Base-by-base conservation (phyloP, 768 basidiomycete genomes). In the Rhizopogon roseolus region DNA sequence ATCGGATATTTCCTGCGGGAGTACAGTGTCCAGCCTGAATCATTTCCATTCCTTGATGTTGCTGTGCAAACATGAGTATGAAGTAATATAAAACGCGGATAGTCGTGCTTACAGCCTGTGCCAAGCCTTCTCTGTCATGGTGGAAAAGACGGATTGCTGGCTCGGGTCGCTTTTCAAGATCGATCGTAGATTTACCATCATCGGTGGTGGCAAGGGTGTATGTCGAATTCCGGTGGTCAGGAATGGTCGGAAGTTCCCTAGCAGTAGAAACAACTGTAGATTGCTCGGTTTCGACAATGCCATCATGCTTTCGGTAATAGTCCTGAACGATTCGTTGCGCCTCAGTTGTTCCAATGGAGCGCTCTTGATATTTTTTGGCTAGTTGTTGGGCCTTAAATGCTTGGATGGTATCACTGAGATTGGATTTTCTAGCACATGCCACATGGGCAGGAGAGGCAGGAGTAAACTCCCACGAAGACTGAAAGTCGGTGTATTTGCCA, bases 101-200 rank as follows among this genome's bases (percentile, higher is more conserved):
- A 36, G 36, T 28, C 29, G 27, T 34, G 71, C 78, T 39, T 50
- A 81, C 80, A 40, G 76, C 68, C 54, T 71, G 60, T 8, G 64
- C 53, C 29, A 80, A 63, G 4, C 69, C 75, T 41, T 62, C 66
- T 40, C 60, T 61, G 41, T 74, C 72, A 27, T 73, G 70, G 43
- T 65, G 69, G 41, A 70, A 65, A 54, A 70, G 70, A 34, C 66
- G 60, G 17, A 73, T 60, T 56, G 65, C 71, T 17, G 64, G 67
- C 50, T 67, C 60, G 6, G 65, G 69, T 51, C 43, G 59, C 69
- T 69, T 71, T 59, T 60, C 60, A 57, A 69, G 58, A 28, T 69
- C 67, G 60, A 70, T 62, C 4, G 50, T 51, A 10, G 60, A 55
- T 39, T 55, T 58, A 1, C 53, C 19, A 16, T 60, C 60, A 3